Evolutionary conservation across 805 yeast genomes (phyloP).

Genomic region (Zygosaccharomyces lentus): DNA sequence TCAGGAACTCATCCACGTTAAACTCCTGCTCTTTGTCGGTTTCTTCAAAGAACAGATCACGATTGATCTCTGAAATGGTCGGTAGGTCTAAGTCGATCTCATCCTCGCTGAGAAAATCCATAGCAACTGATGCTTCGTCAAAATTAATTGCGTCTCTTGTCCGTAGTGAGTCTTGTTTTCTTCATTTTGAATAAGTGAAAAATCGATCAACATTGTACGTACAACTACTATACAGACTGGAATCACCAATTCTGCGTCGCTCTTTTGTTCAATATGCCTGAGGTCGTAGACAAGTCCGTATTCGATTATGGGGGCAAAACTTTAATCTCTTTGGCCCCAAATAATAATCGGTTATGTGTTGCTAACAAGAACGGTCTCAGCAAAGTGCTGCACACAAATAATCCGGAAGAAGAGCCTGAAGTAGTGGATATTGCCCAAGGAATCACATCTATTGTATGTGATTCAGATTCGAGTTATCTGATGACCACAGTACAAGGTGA

Average conservation of each 20-base stretch:
- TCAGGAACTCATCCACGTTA: conserved; percentile 28
- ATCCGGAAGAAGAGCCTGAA: conserved; percentile 57
- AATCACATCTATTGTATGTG: conserved; percentile 37
- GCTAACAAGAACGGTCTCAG: conserved; percentile 53
- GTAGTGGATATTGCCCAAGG: conserved; percentile 49
- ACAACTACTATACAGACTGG: neutral
- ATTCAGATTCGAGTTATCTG: conserved; percentile 17
- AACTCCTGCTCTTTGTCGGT: conserved; percentile 19
- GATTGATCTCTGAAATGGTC: conserved; percentile 25
- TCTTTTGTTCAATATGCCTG: conserved; percentile 6
- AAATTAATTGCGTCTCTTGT: neutral
- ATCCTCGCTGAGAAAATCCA: conserved; percentile 27
- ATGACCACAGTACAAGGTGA: conserved; percentile 29
- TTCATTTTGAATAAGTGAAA: neutral
- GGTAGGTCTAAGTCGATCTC: conserved; percentile 26
- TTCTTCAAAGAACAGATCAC: conserved; percentile 26
- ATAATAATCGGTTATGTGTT: conserved; percentile 40
- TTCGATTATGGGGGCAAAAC: conserved; percentile 34
- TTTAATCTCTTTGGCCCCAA: conserved; percentile 21
- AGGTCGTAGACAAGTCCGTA: conserved; percentile 22
- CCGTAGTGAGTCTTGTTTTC: neutral
- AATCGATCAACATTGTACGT: neutral
- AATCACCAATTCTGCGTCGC: neutral
- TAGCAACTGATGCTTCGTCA: neutral
- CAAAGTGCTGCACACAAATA: conserved; percentile 46